A percentile compares a stretch with the other conserved stretches of the same genome.
Evolutionary conservation across 225 moss, liverwort and hornwort genomes (phyloP).

Genomic region (Antitrichia curtipendula): DNA sequence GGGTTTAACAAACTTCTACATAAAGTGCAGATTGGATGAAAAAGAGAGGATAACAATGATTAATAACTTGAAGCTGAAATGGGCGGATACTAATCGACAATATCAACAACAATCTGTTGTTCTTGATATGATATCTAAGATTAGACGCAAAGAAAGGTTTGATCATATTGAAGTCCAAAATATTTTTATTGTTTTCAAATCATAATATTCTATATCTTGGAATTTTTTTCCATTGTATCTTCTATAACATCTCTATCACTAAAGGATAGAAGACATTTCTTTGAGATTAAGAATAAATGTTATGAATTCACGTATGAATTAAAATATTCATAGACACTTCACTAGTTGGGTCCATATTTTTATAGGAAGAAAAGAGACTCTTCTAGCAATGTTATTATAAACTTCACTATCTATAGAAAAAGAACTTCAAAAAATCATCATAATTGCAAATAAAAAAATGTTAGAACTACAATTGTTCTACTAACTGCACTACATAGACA

Average conservation of each 20-base stretch:
- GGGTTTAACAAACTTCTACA: accelerated
- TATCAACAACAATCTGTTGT: constrained; percentile 30
- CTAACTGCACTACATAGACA: background rate
- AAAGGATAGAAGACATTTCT: background rate
- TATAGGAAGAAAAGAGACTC: accelerated
- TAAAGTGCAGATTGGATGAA: constrained; percentile 14
- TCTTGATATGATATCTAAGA: constrained; percentile 35
- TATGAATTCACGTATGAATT: too few species aligned
- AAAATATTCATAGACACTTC: background rate
- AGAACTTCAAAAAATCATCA: background rate
- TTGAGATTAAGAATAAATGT: background rate
- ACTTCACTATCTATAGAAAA: background rate
- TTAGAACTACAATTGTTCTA: background rate
- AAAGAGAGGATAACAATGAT: constrained; percentile 20
- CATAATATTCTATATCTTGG: background rate
- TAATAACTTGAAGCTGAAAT: constrained; percentile 32
- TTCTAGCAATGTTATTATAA: background rate
- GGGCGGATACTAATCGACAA: constrained; percentile 16
- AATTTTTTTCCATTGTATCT: background rate
- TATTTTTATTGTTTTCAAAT: background rate
- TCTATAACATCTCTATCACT: too few species aligned
- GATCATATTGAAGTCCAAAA: too few species aligned
- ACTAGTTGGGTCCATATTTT: too few species aligned
- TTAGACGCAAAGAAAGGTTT: constrained; percentile 34
- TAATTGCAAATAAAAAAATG: background rate